Percentiles rank a stretch among this genome's conserved stretches.
Evolutionary conservation across 192 early-diverging fungal genomes (phyloP).

Genomic region (Coemansia sp.): DNA sequence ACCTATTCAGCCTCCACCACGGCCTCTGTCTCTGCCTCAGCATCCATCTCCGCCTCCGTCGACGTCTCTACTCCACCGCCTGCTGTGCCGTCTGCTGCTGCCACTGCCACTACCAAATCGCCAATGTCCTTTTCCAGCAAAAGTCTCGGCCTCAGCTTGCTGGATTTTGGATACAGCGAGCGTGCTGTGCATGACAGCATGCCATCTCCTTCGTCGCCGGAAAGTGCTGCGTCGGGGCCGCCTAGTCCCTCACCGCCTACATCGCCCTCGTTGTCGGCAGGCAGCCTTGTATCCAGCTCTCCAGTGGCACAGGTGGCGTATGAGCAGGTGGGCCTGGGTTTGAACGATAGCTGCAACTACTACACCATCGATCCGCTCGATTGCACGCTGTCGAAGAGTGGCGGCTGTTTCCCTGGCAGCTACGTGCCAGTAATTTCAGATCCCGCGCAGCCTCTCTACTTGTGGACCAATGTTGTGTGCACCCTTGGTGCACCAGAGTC

Average conservation of each 20-base stretch:
- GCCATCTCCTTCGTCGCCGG: constrained; percentile 21
- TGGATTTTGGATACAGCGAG: constrained; percentile 45
- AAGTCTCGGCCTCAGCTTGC: constrained; percentile 36
- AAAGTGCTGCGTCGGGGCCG: neutral
- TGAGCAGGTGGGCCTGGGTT: neutral
- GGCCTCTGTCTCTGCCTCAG: neutral
- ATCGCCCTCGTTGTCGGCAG: neutral
- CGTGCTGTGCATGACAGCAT: constrained; percentile 13
- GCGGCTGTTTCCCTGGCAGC: neutral
- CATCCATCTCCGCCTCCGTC: neutral
- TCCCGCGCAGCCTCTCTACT: neutral
- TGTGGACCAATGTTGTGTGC: neutral
- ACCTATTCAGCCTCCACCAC: neutral
- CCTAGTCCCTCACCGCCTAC: constrained; percentile 1
- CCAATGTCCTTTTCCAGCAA: constrained; percentile 39
- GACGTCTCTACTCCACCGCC: neutral
- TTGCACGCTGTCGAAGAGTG: neutral
- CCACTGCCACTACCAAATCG: constrained; percentile 7
- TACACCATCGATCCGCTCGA: neutral
- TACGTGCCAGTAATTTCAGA: too few relatives aligned
- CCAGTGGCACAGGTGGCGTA: neutral
- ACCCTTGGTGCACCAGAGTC: neutral
- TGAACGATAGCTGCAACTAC: neutral
- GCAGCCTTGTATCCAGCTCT: too few relatives aligned
- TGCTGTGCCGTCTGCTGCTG: too few relatives aligned